phyloP scores from a whole-genome alignment of 176 grass and related monocot species.

The Raddia distichophylla region DNA sequence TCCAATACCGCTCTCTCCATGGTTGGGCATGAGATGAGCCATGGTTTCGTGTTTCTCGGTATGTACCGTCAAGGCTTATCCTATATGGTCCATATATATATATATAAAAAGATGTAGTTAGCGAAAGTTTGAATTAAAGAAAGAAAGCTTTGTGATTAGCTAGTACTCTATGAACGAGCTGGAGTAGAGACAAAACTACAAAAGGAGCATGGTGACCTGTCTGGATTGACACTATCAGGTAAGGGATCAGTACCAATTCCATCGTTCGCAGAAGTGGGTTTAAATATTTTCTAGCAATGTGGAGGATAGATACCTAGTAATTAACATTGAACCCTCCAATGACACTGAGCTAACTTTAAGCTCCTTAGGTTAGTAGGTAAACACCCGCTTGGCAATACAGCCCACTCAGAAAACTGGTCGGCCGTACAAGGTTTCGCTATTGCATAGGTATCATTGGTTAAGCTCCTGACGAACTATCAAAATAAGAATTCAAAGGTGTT shows the following conservation, averaged over 20 bases:
- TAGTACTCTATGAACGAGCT: background rate
- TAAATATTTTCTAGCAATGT: background rate
- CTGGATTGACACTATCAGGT: background rate
- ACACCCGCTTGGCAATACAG: slow-evolving; percentile 30
- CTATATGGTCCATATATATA: background rate
- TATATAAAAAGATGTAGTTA: background rate
- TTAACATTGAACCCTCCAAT: background rate
- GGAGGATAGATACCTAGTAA: too few relatives aligned
- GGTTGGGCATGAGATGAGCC: background rate
- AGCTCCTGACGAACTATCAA: too few relatives aligned
- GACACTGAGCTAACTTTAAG: background rate
- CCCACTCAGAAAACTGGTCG: background rate
- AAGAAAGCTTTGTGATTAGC: background rate
- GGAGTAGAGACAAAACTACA: background rate
- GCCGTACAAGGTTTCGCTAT: slow-evolving; percentile 12
- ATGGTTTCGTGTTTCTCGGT: background rate
- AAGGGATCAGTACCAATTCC: background rate
- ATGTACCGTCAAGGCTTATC: background rate
- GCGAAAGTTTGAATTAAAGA: background rate
- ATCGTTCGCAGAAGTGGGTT: background rate
- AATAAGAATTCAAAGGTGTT: background rate
- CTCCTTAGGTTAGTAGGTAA: background rate
- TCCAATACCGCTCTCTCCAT: slow-evolving; percentile 7
- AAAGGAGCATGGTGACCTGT: background rate
- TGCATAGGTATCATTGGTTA: background rate